Conservation (phyloP, 345 rosid species). For the Hypericum perforatum region DNA sequence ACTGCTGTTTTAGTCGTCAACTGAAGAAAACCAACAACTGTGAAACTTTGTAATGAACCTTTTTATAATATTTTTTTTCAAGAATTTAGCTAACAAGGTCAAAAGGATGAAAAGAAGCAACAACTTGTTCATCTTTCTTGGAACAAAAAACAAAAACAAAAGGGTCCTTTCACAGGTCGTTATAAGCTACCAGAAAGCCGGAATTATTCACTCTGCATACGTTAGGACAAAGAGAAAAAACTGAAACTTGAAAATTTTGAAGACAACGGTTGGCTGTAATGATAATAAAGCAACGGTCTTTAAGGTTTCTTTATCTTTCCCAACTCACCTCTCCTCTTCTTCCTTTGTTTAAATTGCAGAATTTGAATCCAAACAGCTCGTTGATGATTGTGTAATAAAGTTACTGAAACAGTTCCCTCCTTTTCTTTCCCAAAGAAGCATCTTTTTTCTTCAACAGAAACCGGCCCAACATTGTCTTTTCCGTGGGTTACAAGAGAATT, state of each 20-base stretch:
- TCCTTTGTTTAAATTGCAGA: constrained; percentile 29
- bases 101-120: constrained; percentile 15
- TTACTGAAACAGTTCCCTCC: constrained; percentile 22
- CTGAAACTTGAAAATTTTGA: constrained; percentile 31
- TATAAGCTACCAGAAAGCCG: constrained; percentile 22
- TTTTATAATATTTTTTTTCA: neutral
- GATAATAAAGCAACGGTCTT: constrained; percentile 38
- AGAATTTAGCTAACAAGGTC: constrained; percentile 7
- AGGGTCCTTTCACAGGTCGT: constrained; percentile 31
- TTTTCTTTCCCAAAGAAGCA: constrained; percentile 12
- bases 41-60: no score
- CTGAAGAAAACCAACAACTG: no score
- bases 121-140: constrained; percentile 20
- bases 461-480: constrained; percentile 2
- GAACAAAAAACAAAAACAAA: constrained; percentile 42
- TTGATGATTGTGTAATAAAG: constrained; percentile 10
- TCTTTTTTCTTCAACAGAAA: constrained; percentile 7
- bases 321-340: constrained; percentile 5
- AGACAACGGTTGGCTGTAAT: constrained; percentile 18
- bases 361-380: constrained; percentile 39
- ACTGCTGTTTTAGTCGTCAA: no score
- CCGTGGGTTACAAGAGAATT: constrained; percentile 1
- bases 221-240: constrained; percentile 7
- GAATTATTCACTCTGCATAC: constrained; percentile 23
- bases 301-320: no score